These are phyloP conservation scores for Iris pallida DNA, from an alignment of 116 monocot species.

Conservation along the genomic window DNA sequence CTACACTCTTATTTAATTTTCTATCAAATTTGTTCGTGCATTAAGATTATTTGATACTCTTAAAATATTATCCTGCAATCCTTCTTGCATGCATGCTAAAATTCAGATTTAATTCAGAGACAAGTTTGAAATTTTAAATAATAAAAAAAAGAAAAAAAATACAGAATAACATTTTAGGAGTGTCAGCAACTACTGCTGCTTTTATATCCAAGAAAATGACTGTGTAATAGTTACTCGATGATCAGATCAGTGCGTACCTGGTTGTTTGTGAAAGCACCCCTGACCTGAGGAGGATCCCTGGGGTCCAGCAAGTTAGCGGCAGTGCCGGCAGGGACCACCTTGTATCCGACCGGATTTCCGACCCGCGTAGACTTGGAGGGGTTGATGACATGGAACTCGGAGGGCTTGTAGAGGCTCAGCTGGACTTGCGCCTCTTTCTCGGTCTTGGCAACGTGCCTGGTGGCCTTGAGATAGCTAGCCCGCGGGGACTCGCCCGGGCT, in stretches of 20 bases:
- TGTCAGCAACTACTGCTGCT: too few relatives aligned
- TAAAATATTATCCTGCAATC: too few relatives aligned
- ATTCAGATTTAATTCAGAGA: too few relatives aligned
- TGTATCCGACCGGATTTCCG: constrained; percentile 86
- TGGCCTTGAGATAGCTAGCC: constrained; percentile 64
- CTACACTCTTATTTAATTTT: too few relatives aligned
- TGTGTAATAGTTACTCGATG: background rate
- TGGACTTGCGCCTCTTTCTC: constrained; percentile 68
- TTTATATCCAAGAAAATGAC: background rate
- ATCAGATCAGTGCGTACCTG: too few relatives aligned
- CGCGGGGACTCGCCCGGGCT: constrained; percentile 46
- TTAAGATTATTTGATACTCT: too few relatives aligned
- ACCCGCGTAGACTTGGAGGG: constrained; percentile 44
- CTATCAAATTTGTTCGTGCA: too few relatives aligned
- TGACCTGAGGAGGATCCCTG: constrained; percentile 60
- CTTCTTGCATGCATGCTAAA: too few relatives aligned
- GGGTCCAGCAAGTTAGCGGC: constrained; percentile 65
- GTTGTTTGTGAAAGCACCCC: constrained; percentile 78
- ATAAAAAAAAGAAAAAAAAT: too few relatives aligned
- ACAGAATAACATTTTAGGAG: too few relatives aligned
- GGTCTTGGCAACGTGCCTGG: constrained; percentile 36
- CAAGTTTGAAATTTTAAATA: too few relatives aligned
- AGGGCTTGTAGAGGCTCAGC: constrained; percentile 63
- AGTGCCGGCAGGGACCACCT: constrained; percentile 59
- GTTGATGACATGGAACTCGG: constrained; percentile 76